Evolutionary conservation across 371 early-diverging fungal species (phyloP).

Genomic region (Cladochytrium tenue): DNA sequence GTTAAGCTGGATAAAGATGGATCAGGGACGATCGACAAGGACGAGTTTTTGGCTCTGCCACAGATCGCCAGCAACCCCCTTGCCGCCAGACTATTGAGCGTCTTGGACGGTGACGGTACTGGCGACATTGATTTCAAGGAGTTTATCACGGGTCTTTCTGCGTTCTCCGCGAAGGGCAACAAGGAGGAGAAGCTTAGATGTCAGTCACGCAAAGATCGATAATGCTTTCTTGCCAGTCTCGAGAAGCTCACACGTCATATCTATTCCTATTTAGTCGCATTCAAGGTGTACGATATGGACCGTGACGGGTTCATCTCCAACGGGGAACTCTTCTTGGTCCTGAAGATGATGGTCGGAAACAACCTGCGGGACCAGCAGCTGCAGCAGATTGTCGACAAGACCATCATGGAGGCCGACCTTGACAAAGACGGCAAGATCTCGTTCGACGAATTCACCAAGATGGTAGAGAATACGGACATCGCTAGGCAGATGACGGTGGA

Average conservation of each 20-base stretch:
- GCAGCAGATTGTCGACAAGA: constrained; percentile 99
- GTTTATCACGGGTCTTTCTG: constrained; percentile 90
- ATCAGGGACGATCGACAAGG: constrained; percentile 90
- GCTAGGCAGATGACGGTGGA: constrained; percentile 91
- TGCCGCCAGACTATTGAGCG: constrained; percentile 90
- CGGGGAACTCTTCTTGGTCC: constrained; percentile 92
- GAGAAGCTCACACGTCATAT: too few relatives aligned
- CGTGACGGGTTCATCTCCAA: constrained; percentile 96
- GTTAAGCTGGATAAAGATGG: constrained; percentile 95
- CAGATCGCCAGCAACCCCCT: constrained; percentile 95
- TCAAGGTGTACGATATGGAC: constrained; percentile 98
- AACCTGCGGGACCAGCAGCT: constrained; percentile 92
- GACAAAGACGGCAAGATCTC: constrained; percentile 92
- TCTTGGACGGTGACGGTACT: constrained; percentile 95
- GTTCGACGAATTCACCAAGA: constrained; percentile 90
- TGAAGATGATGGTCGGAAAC: constrained; percentile 98
- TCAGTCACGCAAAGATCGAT: too few relatives aligned
- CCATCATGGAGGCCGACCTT: constrained; percentile 95
- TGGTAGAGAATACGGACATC: constrained; percentile 92
- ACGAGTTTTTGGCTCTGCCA: constrained; percentile 86
- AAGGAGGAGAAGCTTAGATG: constrained; percentile 90
- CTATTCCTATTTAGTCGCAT: too few relatives aligned
- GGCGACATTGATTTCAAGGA: constrained; percentile 98
- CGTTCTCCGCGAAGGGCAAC: constrained; percentile 90
- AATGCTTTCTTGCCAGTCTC: too few relatives aligned